Percentiles rank a stretch among this genome's conserved stretches.
Evolutionary conservation across 1,284 basidiomycete species (phyloP).

Genomic region (Rhodotorula sp.): DNA sequence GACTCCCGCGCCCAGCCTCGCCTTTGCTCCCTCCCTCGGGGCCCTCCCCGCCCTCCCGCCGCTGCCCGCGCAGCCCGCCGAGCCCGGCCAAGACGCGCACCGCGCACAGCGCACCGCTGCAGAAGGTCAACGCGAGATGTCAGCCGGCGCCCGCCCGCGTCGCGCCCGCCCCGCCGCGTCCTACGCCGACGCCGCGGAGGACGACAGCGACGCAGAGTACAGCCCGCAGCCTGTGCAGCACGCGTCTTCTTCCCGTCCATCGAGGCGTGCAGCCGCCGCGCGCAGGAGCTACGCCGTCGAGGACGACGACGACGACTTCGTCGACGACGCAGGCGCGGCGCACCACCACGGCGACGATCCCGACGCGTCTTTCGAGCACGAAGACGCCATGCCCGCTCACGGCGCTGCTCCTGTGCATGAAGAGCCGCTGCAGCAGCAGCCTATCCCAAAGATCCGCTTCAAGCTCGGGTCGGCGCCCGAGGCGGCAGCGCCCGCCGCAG

Average conservation of each 20-base stretch:
- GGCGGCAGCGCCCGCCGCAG: not conserved
- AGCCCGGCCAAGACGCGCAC: too few species aligned
- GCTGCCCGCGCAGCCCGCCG: too few species aligned
- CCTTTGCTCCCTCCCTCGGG: too few species aligned
- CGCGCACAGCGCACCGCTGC: too few species aligned
- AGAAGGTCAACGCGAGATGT: not conserved
- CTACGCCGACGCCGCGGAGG: not conserved
- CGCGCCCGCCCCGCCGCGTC: conserved; percentile 1
- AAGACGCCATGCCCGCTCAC: not conserved
- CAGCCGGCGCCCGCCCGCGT: not conserved
- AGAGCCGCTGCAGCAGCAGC: not conserved
- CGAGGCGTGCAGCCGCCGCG: not conserved
- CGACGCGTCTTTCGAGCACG: not conserved
- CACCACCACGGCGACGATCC: not conserved
- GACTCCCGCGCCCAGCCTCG: too few species aligned
- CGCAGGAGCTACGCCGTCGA: conserved; percentile 55
- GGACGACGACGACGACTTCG: conserved; percentile 52
- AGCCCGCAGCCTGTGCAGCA: not conserved
- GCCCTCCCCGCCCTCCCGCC: too few species aligned
- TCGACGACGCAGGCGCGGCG: not conserved
- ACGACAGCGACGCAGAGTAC: conserved; percentile 1
- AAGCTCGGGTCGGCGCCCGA: not conserved
- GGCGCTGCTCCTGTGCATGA: not conserved
- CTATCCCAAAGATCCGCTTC: not conserved
- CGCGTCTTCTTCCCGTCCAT: not conserved